These are phyloP conservation scores for Aphanomyces euteiches DNA, from an alignment of 352 stramenopile genomes.

Conservation along the genomic window DNA sequence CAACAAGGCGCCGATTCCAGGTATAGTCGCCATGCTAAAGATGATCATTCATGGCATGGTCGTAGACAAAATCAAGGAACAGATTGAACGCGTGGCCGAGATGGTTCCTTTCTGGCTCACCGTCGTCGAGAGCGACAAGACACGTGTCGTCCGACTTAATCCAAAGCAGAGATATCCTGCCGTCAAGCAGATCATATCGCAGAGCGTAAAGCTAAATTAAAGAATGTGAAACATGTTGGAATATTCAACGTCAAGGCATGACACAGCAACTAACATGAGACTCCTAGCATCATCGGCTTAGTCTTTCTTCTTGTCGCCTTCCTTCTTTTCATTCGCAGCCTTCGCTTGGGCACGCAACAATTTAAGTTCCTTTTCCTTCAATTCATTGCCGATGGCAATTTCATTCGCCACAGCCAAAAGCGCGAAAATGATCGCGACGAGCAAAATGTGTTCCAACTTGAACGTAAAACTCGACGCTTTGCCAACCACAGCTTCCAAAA, in stretches of 20 bases:
- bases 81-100: slow-evolving; percentile 62
- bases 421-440: slow-evolving; percentile 75
- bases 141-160: slow-evolving; percentile 18
- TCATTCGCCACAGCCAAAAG: slow-evolving; percentile 73
- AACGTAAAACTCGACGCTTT: slow-evolving; percentile 78
- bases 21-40: not conserved
- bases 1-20: slow-evolving; percentile 42
- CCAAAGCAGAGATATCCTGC: slow-evolving; percentile 22
- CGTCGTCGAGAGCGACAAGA: slow-evolving; percentile 47
- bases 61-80: slow-evolving; percentile 53
- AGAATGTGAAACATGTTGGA: too few relatives aligned
- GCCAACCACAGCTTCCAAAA: slow-evolving; percentile 67
- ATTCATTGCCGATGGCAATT: slow-evolving; percentile 63
- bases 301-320: not conserved
- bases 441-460: slow-evolving; percentile 71
- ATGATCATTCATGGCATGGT: slow-evolving; percentile 9
- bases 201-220: not conserved
- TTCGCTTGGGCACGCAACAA: slow-evolving; percentile 20
- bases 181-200: slow-evolving; percentile 18
- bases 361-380: slow-evolving; percentile 52
- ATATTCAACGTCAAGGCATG: too few relatives aligned
- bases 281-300: too few relatives aligned
- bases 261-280: too few relatives aligned
- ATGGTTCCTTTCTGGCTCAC: slow-evolving; percentile 74
- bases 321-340: slow-evolving; percentile 20